These are phyloP conservation scores for Aurinia saxatilis DNA, from an alignment of 345 rosid species.

Conservation along the genomic window DNA sequence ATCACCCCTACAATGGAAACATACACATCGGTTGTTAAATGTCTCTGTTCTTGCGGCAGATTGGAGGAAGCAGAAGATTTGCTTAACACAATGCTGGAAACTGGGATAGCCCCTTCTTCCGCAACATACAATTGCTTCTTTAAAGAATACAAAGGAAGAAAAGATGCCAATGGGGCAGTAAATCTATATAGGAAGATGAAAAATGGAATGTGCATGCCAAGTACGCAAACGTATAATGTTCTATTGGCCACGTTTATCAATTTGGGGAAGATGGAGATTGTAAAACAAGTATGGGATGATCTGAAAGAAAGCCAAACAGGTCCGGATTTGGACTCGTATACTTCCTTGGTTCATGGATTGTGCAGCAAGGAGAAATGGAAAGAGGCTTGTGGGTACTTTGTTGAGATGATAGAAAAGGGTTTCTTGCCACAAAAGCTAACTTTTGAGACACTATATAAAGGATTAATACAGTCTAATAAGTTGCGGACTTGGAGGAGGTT, in stretches of 20 bases:
- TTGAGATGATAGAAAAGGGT: conserved; percentile 90
- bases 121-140: conserved; percentile 78
- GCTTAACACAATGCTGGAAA: conserved; percentile 58
- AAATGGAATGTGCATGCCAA: conserved; percentile 34
- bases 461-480: conserved; percentile 81
- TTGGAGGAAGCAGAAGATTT: conserved; percentile 59
- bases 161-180: conserved; percentile 53
- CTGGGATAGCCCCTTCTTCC: conserved; percentile 52
- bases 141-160: conserved; percentile 80
- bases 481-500: conserved; percentile 87
- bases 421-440: conserved; percentile 81
- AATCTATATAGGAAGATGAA: conserved; percentile 69
- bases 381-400: conserved; percentile 68
- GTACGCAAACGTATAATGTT: conserved; percentile 55
- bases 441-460: conserved; percentile 70
- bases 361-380: conserved; percentile 65
- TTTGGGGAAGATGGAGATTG: conserved; percentile 46
- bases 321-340: conserved; percentile 84
- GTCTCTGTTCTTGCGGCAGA: conserved; percentile 73
- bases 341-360: conserved; percentile 57
- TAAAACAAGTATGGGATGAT: conserved; percentile 69
- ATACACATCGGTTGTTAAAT: conserved; percentile 69
- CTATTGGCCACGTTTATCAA: conserved; percentile 53
- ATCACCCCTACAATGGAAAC: conserved; percentile 55
- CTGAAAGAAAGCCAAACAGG: conserved; percentile 37